Evolutionary conservation across 176 grass and related monocot species (phyloP).

Genomic region (Lolium rigidum): DNA sequence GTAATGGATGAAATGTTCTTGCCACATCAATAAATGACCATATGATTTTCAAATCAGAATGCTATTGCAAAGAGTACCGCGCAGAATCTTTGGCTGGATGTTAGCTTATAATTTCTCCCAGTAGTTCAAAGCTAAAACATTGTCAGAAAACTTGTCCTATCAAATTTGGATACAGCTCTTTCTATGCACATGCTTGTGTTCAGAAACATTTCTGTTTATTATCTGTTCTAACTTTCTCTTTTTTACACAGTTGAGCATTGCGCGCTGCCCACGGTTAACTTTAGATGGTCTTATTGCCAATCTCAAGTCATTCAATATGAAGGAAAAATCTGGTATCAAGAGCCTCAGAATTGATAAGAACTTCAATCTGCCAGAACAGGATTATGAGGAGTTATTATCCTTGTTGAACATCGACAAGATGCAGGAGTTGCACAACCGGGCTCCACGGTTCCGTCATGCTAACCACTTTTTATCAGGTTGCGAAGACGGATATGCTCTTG

Average conservation of each 20-base stretch:
- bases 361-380: slow-evolving; percentile 55
- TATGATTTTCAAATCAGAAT: neutral
- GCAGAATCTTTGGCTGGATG: neutral
- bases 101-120: neutral
- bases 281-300: slow-evolving; percentile 67
- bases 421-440: slow-evolving; percentile 38
- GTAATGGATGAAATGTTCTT: slow-evolving; percentile 13
- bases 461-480: slow-evolving; percentile 54
- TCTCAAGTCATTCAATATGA: slow-evolving; percentile 70
- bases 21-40: neutral
- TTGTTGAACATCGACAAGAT: slow-evolving; percentile 60
- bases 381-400: slow-evolving; percentile 65
- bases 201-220: neutral
- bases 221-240: slow-evolving; percentile 1
- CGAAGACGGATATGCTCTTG: slow-evolving; percentile 62
- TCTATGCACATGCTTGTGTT: neutral
- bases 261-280: slow-evolving; percentile 58
- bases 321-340: slow-evolving; percentile 54
- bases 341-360: slow-evolving; percentile 67
- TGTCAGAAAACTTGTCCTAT: neutral
- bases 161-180: neutral
- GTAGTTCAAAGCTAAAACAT: neutral
- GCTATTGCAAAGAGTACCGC: neutral
- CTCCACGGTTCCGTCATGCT: slow-evolving; percentile 60
- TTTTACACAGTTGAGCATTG: slow-evolving; percentile 71